Conservation (phyloP, 345 rosid species). For the Boechera retrofracta region DNA sequence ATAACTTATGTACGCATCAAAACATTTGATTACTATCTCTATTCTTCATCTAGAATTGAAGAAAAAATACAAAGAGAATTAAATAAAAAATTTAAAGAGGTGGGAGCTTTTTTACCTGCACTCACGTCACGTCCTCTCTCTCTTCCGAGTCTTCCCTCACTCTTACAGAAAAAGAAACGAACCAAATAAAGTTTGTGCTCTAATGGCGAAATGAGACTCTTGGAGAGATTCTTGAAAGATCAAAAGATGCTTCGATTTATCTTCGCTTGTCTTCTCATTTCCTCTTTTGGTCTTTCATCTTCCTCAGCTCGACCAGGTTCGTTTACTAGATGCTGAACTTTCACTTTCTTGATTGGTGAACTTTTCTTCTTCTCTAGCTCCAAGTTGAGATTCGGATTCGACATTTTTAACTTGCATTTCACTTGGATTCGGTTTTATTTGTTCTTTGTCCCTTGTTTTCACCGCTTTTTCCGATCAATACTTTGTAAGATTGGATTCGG, state of each 20-base stretch:
- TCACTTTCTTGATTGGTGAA: constrained; percentile 24
- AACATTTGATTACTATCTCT: constrained; percentile 20
- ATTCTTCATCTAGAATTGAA: constrained; percentile 1
- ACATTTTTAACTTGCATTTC: constrained; percentile 16
- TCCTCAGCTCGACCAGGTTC: constrained; percentile 60
- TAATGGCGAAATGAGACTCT: constrained; percentile 36
- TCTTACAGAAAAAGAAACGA: constrained; percentile 28
- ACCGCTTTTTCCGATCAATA: constrained; percentile 5
- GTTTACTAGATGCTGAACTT: constrained; percentile 35
- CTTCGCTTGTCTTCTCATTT: constrained; percentile 50
- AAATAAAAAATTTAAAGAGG: not conserved
- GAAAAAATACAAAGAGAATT: not conserved
- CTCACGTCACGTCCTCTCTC: constrained; percentile 43
- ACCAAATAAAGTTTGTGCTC: constrained; percentile 19
- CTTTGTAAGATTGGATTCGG: constrained; percentile 15
- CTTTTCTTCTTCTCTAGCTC: not conserved
- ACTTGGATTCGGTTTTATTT: constrained; percentile 7
- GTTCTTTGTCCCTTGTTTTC: not conserved
- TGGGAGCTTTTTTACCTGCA: constrained; percentile 44
- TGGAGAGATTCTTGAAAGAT: constrained; percentile 30
- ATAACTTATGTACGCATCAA: constrained; percentile 17
- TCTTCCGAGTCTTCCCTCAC: constrained; percentile 34
- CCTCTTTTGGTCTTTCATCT: constrained; percentile 40
- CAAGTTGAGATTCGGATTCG: constrained; percentile 6
- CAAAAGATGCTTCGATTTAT: constrained; percentile 48